phyloP scores from a whole-genome alignment of 257 asterid species.

The Jacaranda copaia region DNA sequence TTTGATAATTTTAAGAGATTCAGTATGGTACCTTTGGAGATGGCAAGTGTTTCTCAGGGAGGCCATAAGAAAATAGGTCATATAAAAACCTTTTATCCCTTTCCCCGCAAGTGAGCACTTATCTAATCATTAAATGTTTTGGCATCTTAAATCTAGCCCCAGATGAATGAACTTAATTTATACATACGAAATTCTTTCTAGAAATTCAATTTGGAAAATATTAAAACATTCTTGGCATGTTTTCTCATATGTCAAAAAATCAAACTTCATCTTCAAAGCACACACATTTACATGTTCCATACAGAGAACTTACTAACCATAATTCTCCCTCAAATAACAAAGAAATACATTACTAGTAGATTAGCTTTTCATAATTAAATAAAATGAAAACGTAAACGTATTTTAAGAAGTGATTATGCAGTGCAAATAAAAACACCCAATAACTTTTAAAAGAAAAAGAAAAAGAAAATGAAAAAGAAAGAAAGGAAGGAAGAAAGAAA shows the following conservation, averaged over 20 bases:
- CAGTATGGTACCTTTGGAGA: background rate
- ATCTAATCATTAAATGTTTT: background rate
- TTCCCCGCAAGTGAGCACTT: background rate
- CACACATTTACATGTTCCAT: slow-evolving; percentile 3
- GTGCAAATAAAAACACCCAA: background rate
- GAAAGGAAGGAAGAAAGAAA: too few species aligned
- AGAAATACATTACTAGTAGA: background rate
- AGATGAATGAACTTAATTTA: background rate
- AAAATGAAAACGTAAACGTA: background rate
- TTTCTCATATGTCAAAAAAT: slow-evolving; percentile 2
- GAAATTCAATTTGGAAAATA: background rate
- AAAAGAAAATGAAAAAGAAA: too few species aligned
- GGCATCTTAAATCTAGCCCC: slow-evolving; percentile 22
- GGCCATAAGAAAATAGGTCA: background rate
- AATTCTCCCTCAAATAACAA: background rate
- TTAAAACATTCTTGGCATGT: background rate
- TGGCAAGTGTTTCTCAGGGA: background rate
- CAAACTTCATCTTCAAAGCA: background rate
- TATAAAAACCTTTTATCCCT: background rate
- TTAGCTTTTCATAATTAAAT: background rate
- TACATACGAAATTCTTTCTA: slow-evolving; percentile 13
- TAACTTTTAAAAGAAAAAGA: background rate
- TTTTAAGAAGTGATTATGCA: background rate
- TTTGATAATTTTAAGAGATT: slow-evolving; percentile 1
- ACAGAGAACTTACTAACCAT: background rate